Conservation (phyloP, 768 basidiomycete species). For the Trametes gibbosa region DNA sequence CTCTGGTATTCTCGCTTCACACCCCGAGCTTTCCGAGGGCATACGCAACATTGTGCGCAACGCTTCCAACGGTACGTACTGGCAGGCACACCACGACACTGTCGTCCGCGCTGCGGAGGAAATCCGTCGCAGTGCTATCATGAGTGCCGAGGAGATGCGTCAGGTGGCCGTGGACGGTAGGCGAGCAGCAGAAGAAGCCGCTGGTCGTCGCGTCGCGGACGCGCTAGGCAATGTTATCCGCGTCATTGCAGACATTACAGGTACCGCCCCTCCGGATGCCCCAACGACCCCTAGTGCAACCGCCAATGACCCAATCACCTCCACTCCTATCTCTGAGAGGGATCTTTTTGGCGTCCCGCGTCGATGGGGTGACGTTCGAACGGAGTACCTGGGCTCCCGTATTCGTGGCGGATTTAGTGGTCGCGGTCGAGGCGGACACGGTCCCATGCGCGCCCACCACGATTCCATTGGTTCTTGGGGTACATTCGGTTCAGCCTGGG, state of each 20-base stretch:
- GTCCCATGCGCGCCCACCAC: constrained; percentile 8
- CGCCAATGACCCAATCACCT: constrained; percentile 17
- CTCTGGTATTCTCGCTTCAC: constrained; percentile 51
- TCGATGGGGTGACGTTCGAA: not conserved
- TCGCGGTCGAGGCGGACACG: constrained; percentile 14
- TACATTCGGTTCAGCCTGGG: constrained; percentile 11
- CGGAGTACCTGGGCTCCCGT: not conserved
- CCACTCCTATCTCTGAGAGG: constrained; percentile 19
- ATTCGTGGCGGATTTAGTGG: constrained; percentile 8
- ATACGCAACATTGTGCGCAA: constrained; percentile 64
- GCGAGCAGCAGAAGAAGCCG: constrained; percentile 58
- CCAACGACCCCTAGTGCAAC: not conserved
- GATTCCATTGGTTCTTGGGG: constrained; percentile 9
- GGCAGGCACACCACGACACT: constrained; percentile 58
- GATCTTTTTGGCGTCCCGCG: not conserved
- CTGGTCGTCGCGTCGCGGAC: constrained; percentile 59
- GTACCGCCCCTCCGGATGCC: not conserved
- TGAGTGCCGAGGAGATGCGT: constrained; percentile 31
- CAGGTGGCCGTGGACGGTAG: constrained; percentile 45
- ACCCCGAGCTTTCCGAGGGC: constrained; percentile 71
- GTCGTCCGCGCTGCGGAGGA: constrained; percentile 57
- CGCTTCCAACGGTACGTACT: constrained; percentile 64
- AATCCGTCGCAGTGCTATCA: constrained; percentile 45
- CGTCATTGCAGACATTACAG: constrained; percentile 40
- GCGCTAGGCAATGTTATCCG: constrained; percentile 59